phyloP scores from a whole-genome alignment of 257 asterid species.

The Echium plantagineum region DNA sequence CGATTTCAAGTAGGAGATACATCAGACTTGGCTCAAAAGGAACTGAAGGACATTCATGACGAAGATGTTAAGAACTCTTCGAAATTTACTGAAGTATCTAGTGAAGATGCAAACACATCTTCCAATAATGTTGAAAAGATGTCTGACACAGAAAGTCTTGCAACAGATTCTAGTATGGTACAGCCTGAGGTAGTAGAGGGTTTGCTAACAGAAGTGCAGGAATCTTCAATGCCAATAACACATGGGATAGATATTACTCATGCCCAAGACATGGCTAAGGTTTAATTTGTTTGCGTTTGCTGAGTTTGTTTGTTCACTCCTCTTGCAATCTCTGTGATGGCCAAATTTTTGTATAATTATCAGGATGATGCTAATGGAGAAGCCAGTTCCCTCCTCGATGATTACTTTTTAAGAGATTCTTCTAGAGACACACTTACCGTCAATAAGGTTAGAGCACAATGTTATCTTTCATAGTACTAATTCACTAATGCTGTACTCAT shows the following conservation, averaged over 20 bases:
- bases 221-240: conserved; percentile 25
- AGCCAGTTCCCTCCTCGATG: conserved; percentile 58
- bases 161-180: conserved; percentile 27
- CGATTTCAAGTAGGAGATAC: conserved; percentile 27
- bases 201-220: conserved; percentile 23
- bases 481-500: background rate
- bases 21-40: conserved; percentile 23
- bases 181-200: conserved; percentile 30
- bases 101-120: conserved; percentile 17
- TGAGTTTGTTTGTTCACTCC: conserved; percentile 10
- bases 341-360: conserved; percentile 40
- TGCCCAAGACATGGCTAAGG: conserved; percentile 37
- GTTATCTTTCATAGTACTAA: background rate
- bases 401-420: conserved; percentile 43
- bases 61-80: conserved; percentile 25
- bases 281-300: conserved; percentile 19
- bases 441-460: conserved; percentile 4
- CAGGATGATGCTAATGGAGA: conserved; percentile 25
- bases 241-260: conserved; percentile 24
- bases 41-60: conserved; percentile 21
- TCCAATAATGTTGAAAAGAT: conserved; percentile 24
- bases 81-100: conserved; percentile 28
- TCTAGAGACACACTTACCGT: conserved; percentile 34
- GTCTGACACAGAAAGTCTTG: conserved; percentile 13
- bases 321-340: conserved; percentile 21